phyloP scores from a whole-genome alignment of 148 eudicot genomes.

The Spergularia marina region DNA sequence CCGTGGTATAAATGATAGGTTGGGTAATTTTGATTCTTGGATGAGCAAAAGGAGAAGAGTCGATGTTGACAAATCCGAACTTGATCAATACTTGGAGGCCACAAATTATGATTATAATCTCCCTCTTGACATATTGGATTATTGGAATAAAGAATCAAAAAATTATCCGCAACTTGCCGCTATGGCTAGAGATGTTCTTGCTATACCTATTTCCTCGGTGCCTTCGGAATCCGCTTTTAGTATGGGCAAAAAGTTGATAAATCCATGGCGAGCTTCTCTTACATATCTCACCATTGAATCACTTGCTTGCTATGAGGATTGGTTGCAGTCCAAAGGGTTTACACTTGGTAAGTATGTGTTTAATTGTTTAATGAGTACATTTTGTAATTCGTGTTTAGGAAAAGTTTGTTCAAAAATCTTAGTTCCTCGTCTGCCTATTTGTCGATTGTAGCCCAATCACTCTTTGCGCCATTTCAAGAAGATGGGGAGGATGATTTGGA shows the following conservation, averaged over 20 bases:
- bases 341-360: no score
- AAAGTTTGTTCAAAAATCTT: no score
- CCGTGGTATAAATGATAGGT: background rate
- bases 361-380: no score
- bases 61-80: background rate
- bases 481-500: no score
- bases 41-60: background rate
- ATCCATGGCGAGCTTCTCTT: no score
- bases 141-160: background rate
- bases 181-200: background rate
- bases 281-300: no score
- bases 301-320: no score
- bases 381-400: no score
- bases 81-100: conserved; percentile 7
- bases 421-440: no score
- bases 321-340: no score
- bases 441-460: no score
- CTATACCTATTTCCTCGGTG: background rate
- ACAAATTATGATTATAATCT: background rate
- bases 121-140: background rate
- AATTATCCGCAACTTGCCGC: background rate
- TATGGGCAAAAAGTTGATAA: conserved; percentile 11
- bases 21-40: background rate
- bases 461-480: no score
- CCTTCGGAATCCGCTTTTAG: conserved; percentile 3